These are phyloP conservation scores for Monilinia vaccinii-corymbosi DNA, from an alignment of 2,329 filamentous ascomycete genomes.

Conservation along the genomic window DNA sequence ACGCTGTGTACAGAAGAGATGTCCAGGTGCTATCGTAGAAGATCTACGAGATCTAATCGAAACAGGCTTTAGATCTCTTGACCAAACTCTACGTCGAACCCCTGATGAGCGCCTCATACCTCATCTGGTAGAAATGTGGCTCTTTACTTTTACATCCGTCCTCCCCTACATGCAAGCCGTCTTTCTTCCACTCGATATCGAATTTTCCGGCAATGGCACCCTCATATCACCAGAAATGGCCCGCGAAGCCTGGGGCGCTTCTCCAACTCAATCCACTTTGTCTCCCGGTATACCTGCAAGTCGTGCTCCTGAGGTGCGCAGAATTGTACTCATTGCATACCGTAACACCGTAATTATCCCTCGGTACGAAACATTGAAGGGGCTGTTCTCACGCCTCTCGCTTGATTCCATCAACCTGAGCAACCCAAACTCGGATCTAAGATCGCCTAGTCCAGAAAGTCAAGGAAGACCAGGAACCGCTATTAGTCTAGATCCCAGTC, in stretches of 20 bases:
- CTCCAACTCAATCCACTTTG: constrained; percentile 36
- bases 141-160: constrained; percentile 82
- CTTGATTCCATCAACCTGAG: constrained; percentile 57
- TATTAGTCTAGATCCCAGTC: constrained; percentile 61
- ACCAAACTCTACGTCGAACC: constrained; percentile 69
- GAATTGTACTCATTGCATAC: constrained; percentile 79
- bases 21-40: constrained; percentile 62
- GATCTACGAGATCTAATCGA: constrained; percentile 65
- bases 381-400: constrained; percentile 80
- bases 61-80: constrained; percentile 79
- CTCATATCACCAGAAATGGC: constrained; percentile 73
- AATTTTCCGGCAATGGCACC: constrained; percentile 76
- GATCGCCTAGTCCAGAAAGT: constrained; percentile 41
- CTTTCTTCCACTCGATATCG: constrained; percentile 84
- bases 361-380: constrained; percentile 79
- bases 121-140: constrained; percentile 86
- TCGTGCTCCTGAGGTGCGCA: constrained; percentile 70
- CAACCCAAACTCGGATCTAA: constrained; percentile 35
- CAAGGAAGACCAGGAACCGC: constrained; percentile 60
- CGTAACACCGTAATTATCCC: constrained; percentile 83
- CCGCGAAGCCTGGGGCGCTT: constrained; percentile 80
- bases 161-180: constrained; percentile 92
- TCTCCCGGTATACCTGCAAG: constrained; percentile 30
- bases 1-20: constrained; percentile 65
- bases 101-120: constrained; percentile 85